Evolutionary conservation across 352 stramenopile genomes (phyloP).

Genomic region (Thalassiosira mediterranea): DNA sequence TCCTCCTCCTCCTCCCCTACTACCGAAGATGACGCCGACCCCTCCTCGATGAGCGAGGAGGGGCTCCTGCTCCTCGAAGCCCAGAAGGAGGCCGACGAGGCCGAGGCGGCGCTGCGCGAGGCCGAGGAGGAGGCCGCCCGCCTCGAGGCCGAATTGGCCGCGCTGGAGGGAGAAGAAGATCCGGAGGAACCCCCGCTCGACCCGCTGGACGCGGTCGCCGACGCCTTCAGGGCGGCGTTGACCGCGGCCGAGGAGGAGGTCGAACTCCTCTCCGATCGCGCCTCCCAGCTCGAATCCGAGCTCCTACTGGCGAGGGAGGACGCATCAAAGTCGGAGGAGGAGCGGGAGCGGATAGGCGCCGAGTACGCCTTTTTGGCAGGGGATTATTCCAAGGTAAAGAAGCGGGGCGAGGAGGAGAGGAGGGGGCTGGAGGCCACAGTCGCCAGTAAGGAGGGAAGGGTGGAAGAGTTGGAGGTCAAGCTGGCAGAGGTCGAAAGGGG

Average conservation of each 20-base stretch:
- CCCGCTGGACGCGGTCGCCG: conserved; percentile 21
- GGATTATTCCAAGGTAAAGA: conserved; percentile 48
- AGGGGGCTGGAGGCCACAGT: too few relatives aligned
- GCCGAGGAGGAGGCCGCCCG: conserved; percentile 11
- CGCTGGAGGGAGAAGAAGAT: conserved; percentile 12
- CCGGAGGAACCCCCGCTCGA: not conserved
- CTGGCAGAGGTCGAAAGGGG: not conserved
- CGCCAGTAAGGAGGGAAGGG: too few relatives aligned
- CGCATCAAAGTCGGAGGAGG: conserved; percentile 31
- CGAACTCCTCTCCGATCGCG: conserved; percentile 26
- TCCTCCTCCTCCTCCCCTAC: not conserved
- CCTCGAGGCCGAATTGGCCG: conserved; percentile 26
- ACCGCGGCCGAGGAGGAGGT: conserved; percentile 40
- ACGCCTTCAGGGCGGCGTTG: conserved; percentile 40
- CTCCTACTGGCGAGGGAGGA: conserved; percentile 1
- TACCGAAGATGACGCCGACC: not conserved
- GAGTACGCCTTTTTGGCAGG: conserved; percentile 53
- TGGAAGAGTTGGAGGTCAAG: not conserved
- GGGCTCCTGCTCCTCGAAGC: conserved; percentile 15
- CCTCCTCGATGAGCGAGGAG: conserved; percentile 1
- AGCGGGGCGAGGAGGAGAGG: conserved; percentile 13
- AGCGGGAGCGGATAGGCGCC: conserved; percentile 48
- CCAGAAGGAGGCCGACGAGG: conserved; percentile 21
- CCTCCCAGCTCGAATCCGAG: conserved; percentile 34
- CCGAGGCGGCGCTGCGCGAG: conserved; percentile 8